Evolutionary conservation across 371 early-diverging fungal genomes (phyloP).

Genomic region (Mycotypha africana): DNA sequence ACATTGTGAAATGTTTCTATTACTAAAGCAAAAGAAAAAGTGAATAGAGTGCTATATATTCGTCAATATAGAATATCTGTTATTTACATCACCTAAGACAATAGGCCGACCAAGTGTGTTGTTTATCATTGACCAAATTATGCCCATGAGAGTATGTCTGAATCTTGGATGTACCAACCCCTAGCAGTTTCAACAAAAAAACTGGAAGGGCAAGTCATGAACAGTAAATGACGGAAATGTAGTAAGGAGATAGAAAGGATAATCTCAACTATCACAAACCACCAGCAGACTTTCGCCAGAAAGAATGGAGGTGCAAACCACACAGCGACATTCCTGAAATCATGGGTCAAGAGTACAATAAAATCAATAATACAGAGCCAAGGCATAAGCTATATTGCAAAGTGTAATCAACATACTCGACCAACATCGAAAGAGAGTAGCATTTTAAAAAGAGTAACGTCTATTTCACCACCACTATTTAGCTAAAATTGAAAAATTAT

Average conservation of each 20-base stretch:
- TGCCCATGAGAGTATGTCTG: slow-evolving; percentile 3
- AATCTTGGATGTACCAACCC: slow-evolving; percentile 7
- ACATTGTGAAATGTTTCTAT: slow-evolving; percentile 5
- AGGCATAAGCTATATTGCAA: not conserved
- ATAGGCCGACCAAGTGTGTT: slow-evolving; percentile 7
- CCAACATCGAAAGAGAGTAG: not conserved
- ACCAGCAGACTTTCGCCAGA: slow-evolving; percentile 2
- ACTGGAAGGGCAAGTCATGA: slow-evolving; percentile 1
- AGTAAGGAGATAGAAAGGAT: slow-evolving; percentile 1
- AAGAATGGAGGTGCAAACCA: slow-evolving; percentile 4
- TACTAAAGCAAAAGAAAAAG: slow-evolving; percentile 3
- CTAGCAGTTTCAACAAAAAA: slow-evolving; percentile 1
- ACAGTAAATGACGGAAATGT: slow-evolving; percentile 3
- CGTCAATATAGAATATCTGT: slow-evolving; percentile 4
- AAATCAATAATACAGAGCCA: slow-evolving; percentile 3
- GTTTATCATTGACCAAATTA: slow-evolving; percentile 4
- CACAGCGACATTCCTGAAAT: slow-evolving; percentile 2
- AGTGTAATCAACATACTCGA: not conserved
- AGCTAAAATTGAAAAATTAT: no score
- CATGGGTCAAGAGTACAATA: slow-evolving; percentile 3
- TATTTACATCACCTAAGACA: slow-evolving; percentile 7
- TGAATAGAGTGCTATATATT: slow-evolving; percentile 5
- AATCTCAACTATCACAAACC: slow-evolving; percentile 5
- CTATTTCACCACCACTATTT: no score
- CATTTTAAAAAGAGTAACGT: not conserved